Base-by-base conservation (phyloP, 345 rosid genomes). In the Carallia brachiata region DNA sequence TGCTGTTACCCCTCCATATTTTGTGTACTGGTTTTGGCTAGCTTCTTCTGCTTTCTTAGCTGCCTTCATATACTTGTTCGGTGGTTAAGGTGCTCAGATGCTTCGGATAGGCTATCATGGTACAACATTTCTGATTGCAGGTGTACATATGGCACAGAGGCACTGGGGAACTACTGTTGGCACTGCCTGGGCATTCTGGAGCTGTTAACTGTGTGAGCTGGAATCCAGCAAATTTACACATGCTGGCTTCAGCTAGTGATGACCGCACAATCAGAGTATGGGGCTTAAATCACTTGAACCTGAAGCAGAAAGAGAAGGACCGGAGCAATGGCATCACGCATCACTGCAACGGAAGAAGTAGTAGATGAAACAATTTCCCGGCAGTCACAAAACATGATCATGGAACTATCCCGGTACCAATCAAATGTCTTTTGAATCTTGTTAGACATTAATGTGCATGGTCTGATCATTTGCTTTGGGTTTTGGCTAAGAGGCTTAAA, bases 201-300 rank as follows among this genome's bases (percentile, higher is more conserved):
- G 79, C 90, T 19, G 87, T 89, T 0, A 89, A 89, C 70, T 82
- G 93, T 63, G 93, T 86, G 72, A 86, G 87, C 89, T 89, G 93
- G 90, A 89, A 81, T 62, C 93, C 90, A 0, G 75, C 75, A 3
- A 86, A 89, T 70, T 85, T 79, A 16, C 88, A 89, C 67, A 89
- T 89, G 90, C 48, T 89, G 65, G 93, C 93, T 13, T 86, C 93
- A 37, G 90, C 83, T 23, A 86, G 93, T 61, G 93, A 89, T 65
- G 93, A 89, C 44, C 79, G 80, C 18, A 85, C 93, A 39, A 81
- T 89, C 67, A 80, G 93, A 79, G 83, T 89, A 66, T 89, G 93
- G 93, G 93, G 93, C 31, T 64, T 75, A 66, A 87, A 81, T 70
- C 62, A 52, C 62, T 60, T 75, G 39, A 74, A 75, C 37, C 67